phyloP scores from a whole-genome alignment of 441 rosid species.

The Erodium trifolium region DNA sequence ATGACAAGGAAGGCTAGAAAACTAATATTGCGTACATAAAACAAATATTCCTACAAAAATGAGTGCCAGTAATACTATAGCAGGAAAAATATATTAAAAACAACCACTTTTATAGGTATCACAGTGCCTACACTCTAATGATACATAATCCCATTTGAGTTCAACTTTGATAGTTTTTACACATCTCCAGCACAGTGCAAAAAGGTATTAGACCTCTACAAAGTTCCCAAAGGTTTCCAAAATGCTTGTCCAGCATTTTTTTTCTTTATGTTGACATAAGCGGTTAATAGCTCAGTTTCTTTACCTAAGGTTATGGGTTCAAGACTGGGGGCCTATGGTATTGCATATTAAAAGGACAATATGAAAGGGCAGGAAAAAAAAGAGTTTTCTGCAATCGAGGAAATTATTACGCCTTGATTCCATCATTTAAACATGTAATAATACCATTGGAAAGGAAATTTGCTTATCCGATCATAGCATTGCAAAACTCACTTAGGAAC shows the following conservation, averaged over 20 bases:
- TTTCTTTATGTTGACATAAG: too few relatives aligned
- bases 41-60: neutral
- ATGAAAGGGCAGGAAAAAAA: too few relatives aligned
- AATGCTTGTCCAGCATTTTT: too few relatives aligned
- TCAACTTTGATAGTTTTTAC: neutral
- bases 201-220: neutral
- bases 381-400: too few relatives aligned
- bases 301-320: neutral
- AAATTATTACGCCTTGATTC: neutral
- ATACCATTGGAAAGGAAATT: conserved; percentile 6
- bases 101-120: neutral
- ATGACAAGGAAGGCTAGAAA: neutral
- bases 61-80: neutral
- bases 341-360: neutral
- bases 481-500: conserved; percentile 68
- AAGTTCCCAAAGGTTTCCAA: too few relatives aligned
- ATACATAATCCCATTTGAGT: neutral
- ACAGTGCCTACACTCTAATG: neutral
- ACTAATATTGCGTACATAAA: neutral
- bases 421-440: conserved; percentile 1
- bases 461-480: conserved; percentile 5
- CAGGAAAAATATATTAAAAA: neutral
- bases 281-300: neutral
- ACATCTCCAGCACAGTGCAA: neutral
- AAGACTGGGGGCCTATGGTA: neutral